Percentiles rank a stretch among this genome's conserved stretches.
Evolutionary conservation across 2,329 filamentous ascomycete genomes (phyloP).

Genomic region (Colletotrichum chrysophilum): DNA sequence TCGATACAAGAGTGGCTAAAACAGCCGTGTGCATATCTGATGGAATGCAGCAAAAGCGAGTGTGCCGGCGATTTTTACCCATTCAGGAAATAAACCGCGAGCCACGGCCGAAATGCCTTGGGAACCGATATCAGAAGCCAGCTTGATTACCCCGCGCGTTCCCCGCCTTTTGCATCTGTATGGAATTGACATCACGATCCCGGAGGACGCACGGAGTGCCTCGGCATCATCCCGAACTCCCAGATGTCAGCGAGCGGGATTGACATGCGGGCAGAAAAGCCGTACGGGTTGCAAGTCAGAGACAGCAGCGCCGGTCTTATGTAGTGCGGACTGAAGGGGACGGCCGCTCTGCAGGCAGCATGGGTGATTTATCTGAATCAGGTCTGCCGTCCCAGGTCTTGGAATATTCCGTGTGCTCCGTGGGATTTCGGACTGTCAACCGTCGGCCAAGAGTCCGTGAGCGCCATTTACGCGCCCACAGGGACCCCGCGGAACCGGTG

Average conservation of each 20-base stretch:
- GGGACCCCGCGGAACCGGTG: background rate
- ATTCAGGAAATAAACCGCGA: constrained; percentile 2
- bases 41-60: background rate
- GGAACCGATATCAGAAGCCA: background rate
- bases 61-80: background rate
- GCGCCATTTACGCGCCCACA: background rate
- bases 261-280: background rate
- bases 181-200: background rate
- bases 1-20: background rate
- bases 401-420: background rate
- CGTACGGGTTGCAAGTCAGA: background rate
- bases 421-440: background rate
- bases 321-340: background rate
- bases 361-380: background rate
- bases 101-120: background rate
- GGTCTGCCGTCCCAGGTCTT: background rate
- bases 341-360: background rate
- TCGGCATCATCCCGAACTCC: constrained; percentile 6
- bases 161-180: constrained; percentile 6
- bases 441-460: background rate
- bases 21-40: background rate
- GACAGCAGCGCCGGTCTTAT: background rate
- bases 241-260: background rate
- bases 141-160: constrained; percentile 14
- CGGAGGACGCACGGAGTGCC: background rate